A percentile compares a stretch with the other conserved stretches of the same genome.
Evolutionary conservation across 495 filamentous ascomycete species (phyloP).

Genomic region (Hamigera avellanea): DNA sequence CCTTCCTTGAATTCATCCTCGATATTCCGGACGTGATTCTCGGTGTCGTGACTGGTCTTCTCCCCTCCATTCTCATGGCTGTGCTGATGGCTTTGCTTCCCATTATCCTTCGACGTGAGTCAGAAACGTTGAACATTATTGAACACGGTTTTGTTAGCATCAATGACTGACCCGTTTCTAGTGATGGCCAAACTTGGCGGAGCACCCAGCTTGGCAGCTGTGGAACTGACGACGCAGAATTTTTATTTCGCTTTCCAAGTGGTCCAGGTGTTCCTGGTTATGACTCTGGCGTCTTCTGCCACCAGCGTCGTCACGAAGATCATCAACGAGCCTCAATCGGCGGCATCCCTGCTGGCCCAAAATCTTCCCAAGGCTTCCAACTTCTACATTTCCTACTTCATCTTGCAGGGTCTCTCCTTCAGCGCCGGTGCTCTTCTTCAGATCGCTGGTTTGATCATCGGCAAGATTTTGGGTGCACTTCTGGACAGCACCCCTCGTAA

Average conservation of each 20-base stretch:
- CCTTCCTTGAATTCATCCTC: conserved; percentile 62
- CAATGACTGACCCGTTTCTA: conserved; percentile 10
- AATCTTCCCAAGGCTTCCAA: conserved; percentile 77
- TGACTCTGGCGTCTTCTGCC: conserved; percentile 66
- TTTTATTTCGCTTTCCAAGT: conserved; percentile 93
- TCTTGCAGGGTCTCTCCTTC: conserved; percentile 84
- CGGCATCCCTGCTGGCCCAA: conserved; percentile 53
- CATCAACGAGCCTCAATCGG: conserved; percentile 45
- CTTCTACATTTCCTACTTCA: conserved; percentile 92
- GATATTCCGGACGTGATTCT: conserved; percentile 58
- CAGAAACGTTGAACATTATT: background rate
- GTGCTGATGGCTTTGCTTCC: conserved; percentile 86
- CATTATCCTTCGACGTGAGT: conserved; percentile 64
- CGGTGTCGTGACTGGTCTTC: conserved; percentile 75
- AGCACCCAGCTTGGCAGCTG: conserved; percentile 59
- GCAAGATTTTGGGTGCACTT: conserved; percentile 65
- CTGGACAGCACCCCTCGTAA: conserved; percentile 64
- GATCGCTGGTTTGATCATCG: conserved; percentile 64
- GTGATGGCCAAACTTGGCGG: conserved; percentile 70
- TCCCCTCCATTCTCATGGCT: conserved; percentile 69
- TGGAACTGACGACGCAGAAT: conserved; percentile 84
- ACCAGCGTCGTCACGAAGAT: conserved; percentile 46
- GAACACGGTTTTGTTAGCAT: background rate
- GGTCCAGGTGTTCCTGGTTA: conserved; percentile 85
- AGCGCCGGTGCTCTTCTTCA: conserved; percentile 65